Conservation (phyloP, 495 filamentous ascomycete species). For the Penicillium riverlandense region DNA sequence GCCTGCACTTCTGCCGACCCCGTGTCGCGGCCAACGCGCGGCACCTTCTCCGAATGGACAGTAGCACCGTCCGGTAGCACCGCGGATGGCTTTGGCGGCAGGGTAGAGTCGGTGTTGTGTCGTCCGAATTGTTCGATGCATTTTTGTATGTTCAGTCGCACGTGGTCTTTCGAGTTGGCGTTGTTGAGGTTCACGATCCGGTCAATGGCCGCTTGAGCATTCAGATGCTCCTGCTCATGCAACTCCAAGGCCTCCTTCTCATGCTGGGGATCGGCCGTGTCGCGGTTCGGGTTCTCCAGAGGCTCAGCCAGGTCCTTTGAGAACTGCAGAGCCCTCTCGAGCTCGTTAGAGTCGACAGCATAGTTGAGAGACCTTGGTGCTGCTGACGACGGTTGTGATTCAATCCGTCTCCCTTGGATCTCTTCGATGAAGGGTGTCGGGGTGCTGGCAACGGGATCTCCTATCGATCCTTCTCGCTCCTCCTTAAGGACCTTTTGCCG, state of each 20-base stretch:
- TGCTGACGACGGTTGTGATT: constrained; percentile 16
- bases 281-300: constrained; percentile 24
- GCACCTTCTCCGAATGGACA: constrained; percentile 40
- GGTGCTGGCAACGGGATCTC: constrained; percentile 71
- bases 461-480: constrained; percentile 51
- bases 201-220: constrained; percentile 54
- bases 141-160: constrained; percentile 69
- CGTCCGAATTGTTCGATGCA: constrained; percentile 86
- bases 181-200: constrained; percentile 71
- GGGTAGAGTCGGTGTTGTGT: constrained; percentile 71
- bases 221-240: constrained; percentile 22
- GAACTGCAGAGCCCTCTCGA: constrained; percentile 54
- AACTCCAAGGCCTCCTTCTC: constrained; percentile 24
- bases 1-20: constrained; percentile 94
- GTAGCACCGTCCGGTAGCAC: constrained; percentile 17
- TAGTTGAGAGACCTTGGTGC: constrained; percentile 50
- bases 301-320: constrained; percentile 58
- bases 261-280: constrained; percentile 36
- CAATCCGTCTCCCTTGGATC: constrained; percentile 49
- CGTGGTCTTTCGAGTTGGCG: constrained; percentile 66
- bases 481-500: constrained; percentile 59
- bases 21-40: constrained; percentile 80
- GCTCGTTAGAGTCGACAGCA: constrained; percentile 57
- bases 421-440: constrained; percentile 77
- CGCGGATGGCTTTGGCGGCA: constrained; percentile 49